A percentile compares a stretch with the other conserved stretches of the same genome.
Evolutionary conservation across 108 stramenopile species (phyloP).

Genomic region (Cyclostephanos invisitatus): DNA sequence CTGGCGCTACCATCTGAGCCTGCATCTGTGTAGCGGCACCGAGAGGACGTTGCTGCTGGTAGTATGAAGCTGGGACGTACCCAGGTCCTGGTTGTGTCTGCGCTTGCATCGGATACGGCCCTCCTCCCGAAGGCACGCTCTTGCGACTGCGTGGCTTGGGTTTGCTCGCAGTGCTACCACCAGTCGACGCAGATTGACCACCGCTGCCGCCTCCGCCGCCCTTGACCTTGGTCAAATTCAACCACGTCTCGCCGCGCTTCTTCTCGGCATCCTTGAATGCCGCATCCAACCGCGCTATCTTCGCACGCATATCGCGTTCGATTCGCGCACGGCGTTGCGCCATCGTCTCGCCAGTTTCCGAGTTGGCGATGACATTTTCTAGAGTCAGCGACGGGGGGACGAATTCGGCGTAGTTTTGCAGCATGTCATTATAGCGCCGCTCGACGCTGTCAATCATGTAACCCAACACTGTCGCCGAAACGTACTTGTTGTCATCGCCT

Average conservation of each 20-base stretch:
- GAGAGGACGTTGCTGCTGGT: not conserved
- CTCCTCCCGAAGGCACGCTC: not conserved
- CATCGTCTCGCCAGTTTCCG: constrained; percentile 55
- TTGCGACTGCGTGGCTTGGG: constrained; percentile 13
- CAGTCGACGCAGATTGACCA: constrained; percentile 2
- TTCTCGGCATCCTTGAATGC: constrained; percentile 56
- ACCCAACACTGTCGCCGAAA: constrained; percentile 27
- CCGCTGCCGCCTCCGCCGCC: not conserved
- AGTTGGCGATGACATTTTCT: constrained; percentile 26
- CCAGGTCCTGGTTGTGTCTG: constrained; percentile 8
- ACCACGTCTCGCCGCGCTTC: constrained; percentile 55
- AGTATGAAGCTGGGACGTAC: not conserved
- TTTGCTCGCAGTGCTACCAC: not conserved
- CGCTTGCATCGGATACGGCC: constrained; percentile 10
- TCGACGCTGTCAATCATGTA: constrained; percentile 33
- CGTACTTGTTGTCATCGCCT: constrained; percentile 1
- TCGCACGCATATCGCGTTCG: constrained; percentile 23
- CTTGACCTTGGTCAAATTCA: constrained; percentile 58
- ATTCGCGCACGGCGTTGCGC: constrained; percentile 50
- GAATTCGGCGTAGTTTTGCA: constrained; percentile 38
- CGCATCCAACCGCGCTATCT: constrained; percentile 32
- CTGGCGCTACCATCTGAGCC: constrained; percentile 3
- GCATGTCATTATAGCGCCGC: constrained; percentile 21
- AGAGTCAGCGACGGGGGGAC: constrained; percentile 49
- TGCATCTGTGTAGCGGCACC: constrained; percentile 10